Conservation (phyloP, 306 rosid genomes). For the Trifolium subterraneum region DNA sequence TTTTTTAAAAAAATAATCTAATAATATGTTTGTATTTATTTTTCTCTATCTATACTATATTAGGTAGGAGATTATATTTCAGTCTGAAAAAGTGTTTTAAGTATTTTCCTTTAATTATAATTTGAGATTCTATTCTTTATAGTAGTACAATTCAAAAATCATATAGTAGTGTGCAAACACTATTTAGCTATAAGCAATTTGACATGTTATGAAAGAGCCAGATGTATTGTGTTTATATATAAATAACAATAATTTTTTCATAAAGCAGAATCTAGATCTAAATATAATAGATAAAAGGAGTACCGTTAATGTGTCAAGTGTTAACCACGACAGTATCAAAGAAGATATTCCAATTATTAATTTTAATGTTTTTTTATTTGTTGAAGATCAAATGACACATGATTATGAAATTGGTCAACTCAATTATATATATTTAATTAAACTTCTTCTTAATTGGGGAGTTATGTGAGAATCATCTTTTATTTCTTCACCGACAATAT, state of each 20-base stretch:
- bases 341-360: slow-evolving; percentile 30
- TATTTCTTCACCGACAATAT: slow-evolving; percentile 28
- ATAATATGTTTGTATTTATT: no score
- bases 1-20: no score
- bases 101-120: no score
- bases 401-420: slow-evolving; percentile 49
- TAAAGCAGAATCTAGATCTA: slow-evolving; percentile 26
- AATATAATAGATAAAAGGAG: not conserved
- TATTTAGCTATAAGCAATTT: not conserved
- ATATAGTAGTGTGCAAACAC: slow-evolving; percentile 6
- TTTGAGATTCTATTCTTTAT: no score
- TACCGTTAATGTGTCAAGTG: slow-evolving; percentile 31
- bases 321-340: slow-evolving; percentile 28
- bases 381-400: slow-evolving; percentile 43
- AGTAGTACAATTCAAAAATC: not conserved
- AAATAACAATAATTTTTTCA: not conserved
- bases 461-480: slow-evolving; percentile 27
- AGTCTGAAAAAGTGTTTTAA: no score
- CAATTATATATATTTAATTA: slow-evolving; percentile 18
- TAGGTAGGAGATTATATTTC: no score
- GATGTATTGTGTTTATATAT: not conserved
- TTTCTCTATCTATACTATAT: no score
- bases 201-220: not conserved
- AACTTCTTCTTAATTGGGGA: slow-evolving; percentile 23
- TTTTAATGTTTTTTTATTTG: slow-evolving; percentile 14